Conservation (phyloP, 768 basidiomycete genomes). For the Neoboletus magnificus region DNA sequence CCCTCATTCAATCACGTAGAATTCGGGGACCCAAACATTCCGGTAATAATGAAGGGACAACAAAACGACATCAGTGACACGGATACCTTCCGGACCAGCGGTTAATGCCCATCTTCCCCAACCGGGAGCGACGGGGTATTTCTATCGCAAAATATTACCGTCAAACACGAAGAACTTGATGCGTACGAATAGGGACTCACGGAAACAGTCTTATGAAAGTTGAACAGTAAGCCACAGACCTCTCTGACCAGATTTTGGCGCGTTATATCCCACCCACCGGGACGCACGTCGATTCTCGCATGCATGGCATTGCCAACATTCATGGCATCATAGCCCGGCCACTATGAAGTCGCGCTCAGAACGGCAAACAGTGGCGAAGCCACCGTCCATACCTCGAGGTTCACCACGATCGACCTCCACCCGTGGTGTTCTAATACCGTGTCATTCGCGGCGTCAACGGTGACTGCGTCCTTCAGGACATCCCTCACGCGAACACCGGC, state of each 20-base stretch:
- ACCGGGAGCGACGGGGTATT: slow-evolving; percentile 4
- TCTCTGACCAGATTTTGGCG: slow-evolving; percentile 21
- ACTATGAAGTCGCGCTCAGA: slow-evolving; percentile 9
- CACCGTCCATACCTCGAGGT: slow-evolving; percentile 17
- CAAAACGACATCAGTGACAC: slow-evolving; percentile 14
- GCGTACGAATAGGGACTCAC: slow-evolving; percentile 4
- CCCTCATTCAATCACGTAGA: slow-evolving; percentile 26
- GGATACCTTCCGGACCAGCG: slow-evolving; percentile 13
- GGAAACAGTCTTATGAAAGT: slow-evolving; percentile 1
- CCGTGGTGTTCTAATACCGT: slow-evolving; percentile 12
- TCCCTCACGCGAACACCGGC: slow-evolving; percentile 21
- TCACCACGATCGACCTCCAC: slow-evolving; percentile 21
- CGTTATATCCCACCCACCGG: slow-evolving; percentile 8
- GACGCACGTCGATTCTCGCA: slow-evolving; percentile 12
- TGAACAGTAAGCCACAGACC: slow-evolving; percentile 10
- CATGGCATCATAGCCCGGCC: slow-evolving; percentile 21
- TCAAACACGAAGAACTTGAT: neutral
- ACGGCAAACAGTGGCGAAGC: neutral
- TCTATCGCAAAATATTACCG: neutral
- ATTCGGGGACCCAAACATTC: slow-evolving; percentile 28
- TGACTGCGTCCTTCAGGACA: slow-evolving; percentile 1
- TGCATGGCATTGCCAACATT: slow-evolving; percentile 3
- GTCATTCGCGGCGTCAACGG: slow-evolving; percentile 20
- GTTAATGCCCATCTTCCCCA: slow-evolving; percentile 22
- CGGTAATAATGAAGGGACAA: slow-evolving; percentile 27